Base-by-base conservation (phyloP, 768 basidiomycete genomes). In the Termitomyces sp. region DNA sequence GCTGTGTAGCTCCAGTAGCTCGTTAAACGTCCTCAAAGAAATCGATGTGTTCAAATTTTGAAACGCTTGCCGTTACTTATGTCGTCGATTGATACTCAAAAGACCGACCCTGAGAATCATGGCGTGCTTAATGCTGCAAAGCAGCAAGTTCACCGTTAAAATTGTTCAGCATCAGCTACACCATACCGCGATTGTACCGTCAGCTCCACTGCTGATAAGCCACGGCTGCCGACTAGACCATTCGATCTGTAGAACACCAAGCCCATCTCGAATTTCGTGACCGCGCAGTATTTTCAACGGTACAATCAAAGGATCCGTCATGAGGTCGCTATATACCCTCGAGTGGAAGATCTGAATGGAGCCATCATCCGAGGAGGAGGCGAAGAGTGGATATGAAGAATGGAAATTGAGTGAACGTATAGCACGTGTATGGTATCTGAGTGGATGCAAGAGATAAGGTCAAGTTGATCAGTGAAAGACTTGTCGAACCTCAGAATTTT, bases 291-390 rank as follows among this genome's bases (percentile, higher is more conserved):
- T 96, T 76, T 98, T 98, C 69, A 99, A 79, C 20, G 97, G 97
- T 1, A 99, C 96, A 68, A 99, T 98, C 61, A 98, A 80, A 37
- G 97, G 96, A 75, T 99, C 96, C 49, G 92, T 96, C 86, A 97
- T 91, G 50, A 98, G 82, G 73, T 99, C 97, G 69, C 86, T 90
- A 77, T 92, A 98, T 49, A 98, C 91, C 63, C 96, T 86, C 37
- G 91, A 85, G 74, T 99, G 97, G 86, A 99, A 98, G 66, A 99
- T 80, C 73, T 98, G 96, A 67, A 98, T 93, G 46, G 93, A 88
- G 34, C 97, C 97, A 74, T 98, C 97, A 73, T 99, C 97, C 29
- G 95, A 96, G 47, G 94, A 92, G 6, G 94, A 96, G 11, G 94
- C 94, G 73, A 99, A 98, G 29, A 99, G 85, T 32, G 97, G 97